These are phyloP conservation scores for Amesomyces nigricolor DNA, from an alignment of 2,329 filamentous ascomycete genomes.

Conservation along the genomic window DNA sequence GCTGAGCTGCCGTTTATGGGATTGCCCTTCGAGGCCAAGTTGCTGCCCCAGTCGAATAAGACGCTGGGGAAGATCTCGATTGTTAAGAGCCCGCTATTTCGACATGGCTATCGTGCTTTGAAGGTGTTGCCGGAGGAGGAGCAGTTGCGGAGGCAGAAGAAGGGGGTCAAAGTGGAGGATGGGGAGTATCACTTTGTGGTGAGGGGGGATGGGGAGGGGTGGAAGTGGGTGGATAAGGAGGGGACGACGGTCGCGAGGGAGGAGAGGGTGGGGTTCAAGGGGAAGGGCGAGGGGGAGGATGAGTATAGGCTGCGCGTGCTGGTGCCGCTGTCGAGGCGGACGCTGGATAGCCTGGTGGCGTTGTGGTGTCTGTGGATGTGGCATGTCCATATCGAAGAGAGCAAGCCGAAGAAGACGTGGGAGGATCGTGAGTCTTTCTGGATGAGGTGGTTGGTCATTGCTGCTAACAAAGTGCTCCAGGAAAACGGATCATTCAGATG, in stretches of 20 bases:
- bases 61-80: slow-evolving; percentile 13
- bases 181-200: neutral
- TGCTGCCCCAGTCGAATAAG: neutral
- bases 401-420: neutral
- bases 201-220: slow-evolving; percentile 1
- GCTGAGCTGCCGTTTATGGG: neutral
- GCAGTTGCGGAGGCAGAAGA: neutral
- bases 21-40: neutral
- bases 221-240: slow-evolving; percentile 6
- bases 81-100: slow-evolving; percentile 8
- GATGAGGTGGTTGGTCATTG: too few relatives aligned
- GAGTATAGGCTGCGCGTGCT: neutral
- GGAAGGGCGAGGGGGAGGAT: neutral
- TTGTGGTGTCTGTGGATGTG: slow-evolving; percentile 10
- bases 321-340: neutral
- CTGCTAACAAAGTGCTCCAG: too few relatives aligned
- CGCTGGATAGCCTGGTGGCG: slow-evolving; percentile 3
- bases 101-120: slow-evolving; percentile 11
- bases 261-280: neutral
- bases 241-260: slow-evolving; percentile 3
- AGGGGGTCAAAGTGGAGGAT: neutral
- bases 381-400: neutral
- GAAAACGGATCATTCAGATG: too few relatives aligned
- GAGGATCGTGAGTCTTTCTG: slow-evolving; percentile 3
- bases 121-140: neutral